Evolutionary conservation across 441 rosid genomes (phyloP), one percentile per base, ranked within the genome.

Genomic region (Arabidopsis hybrid): DNA sequence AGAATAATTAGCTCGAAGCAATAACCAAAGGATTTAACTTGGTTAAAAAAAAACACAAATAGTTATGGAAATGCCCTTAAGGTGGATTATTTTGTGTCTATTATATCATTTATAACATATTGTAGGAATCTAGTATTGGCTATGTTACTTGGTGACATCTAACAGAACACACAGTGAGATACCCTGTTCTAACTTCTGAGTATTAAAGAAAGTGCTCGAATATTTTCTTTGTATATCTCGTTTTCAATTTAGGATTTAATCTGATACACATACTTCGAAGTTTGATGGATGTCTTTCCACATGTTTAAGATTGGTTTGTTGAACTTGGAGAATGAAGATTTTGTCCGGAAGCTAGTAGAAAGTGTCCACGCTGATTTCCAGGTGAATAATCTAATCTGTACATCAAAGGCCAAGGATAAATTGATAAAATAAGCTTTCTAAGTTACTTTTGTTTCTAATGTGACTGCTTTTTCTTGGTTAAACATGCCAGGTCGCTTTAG

Each of bases 301-400:
- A 56, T 72, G 77, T 77, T 76, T 42, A 65, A 96, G 98, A 81
- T 91, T 80, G 97, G 97, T 46, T 81, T 93, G 75, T 62, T 96
- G 85, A 93, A 96, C 88, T 83, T 96, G 92, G 99, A 93, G 77
- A 84, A 96, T 64, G 99, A 96, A 83, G 97, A 91, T 13, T 89
- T 88, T 18, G 98, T 84, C 34, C 66, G 58, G 77, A 84, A 78
- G 72, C n/a, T 91, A 38, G 84, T 93, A 72, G 94, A 87, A 69
- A 83, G 42, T 43, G 79, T 81, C 75, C 95, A 90, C 67, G 71
- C 75, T 61, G 75, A 83, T 78, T 87, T 93, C 71, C 99, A 96
- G 95, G 97, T 91, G 75, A 78, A 79, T 42, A 8, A 67, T 45
- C n/a, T 61, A 5, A 61, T 53, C 8, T 61, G 45, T 43, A 46